These are phyloP conservation scores for Aspergillus sp. DNA, from an alignment of 2,329 filamentous ascomycete genomes.

Conservation along the genomic window DNA sequence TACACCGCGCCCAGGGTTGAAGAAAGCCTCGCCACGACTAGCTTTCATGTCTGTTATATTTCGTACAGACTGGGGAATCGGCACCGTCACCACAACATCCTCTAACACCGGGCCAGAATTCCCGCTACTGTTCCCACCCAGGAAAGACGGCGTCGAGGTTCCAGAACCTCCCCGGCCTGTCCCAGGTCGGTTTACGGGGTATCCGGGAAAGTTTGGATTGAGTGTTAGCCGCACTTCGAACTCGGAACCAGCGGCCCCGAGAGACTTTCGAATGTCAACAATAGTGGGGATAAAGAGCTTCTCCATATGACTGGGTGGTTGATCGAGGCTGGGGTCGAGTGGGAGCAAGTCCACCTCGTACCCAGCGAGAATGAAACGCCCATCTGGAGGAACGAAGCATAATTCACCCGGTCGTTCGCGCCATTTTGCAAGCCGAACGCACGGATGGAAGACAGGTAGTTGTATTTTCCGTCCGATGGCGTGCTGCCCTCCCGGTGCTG, in stretches of 20 bases:
- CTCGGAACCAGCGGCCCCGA: constrained; percentile 74
- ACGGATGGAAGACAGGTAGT: constrained; percentile 92
- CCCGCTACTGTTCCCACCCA: constrained; percentile 48
- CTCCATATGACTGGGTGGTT: constrained; percentile 54
- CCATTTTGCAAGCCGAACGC: constrained; percentile 88
- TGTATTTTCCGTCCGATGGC: constrained; percentile 74
- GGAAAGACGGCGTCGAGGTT: constrained; percentile 49
- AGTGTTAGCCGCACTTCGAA: constrained; percentile 83
- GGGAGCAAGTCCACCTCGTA: constrained; percentile 93
- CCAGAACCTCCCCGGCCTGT: constrained; percentile 44
- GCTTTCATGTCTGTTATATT: constrained; percentile 81
- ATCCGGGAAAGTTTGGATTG: constrained; percentile 63
- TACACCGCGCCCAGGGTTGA: constrained; percentile 67
- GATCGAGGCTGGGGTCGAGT: constrained; percentile 59
- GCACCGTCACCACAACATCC: constrained; percentile 74
- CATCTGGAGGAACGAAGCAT: constrained; percentile 95
- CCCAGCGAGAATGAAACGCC: constrained; percentile 86
- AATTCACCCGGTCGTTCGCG: constrained; percentile 83
- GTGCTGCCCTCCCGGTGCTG: constrained; percentile 77
- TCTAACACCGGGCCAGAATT: constrained; percentile 67
- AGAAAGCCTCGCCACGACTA: constrained; percentile 79
- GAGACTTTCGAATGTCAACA: constrained; percentile 76
- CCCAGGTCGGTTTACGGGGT: constrained; percentile 42
- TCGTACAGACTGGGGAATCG: constrained; percentile 74
- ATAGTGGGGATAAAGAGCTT: constrained; percentile 78